phyloP scores from a whole-genome alignment of 345 rosid genomes.

The Leavenworthia alabamica region DNA sequence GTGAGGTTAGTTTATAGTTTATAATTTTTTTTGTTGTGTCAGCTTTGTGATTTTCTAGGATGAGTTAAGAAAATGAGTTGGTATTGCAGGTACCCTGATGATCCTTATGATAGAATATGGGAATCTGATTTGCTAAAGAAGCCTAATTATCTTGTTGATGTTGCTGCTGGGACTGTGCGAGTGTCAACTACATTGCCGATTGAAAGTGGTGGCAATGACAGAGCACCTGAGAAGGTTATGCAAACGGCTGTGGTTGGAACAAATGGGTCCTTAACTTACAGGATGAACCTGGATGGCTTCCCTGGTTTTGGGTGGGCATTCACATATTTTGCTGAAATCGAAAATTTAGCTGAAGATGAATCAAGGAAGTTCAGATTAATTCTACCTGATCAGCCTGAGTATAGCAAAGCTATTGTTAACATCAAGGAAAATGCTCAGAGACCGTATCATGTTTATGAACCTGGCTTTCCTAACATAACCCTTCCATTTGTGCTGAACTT shows the following conservation, averaged over 20 bases:
- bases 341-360: conserved; percentile 57
- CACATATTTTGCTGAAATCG: conserved; percentile 87
- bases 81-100: conserved; percentile 70
- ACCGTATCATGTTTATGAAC: conserved; percentile 65
- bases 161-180: conserved; percentile 73
- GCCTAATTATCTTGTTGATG: conserved; percentile 92
- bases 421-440: conserved; percentile 90
- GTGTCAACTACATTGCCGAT: conserved; percentile 67
- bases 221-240: conserved; percentile 94
- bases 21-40: background rate
- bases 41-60: conserved; percentile 25
- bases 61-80: background rate
- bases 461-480: conserved; percentile 67
- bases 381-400: conserved; percentile 62
- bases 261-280: conserved; percentile 78
- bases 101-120: conserved; percentile 95
- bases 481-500: conserved; percentile 86
- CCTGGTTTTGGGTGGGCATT: conserved; percentile 90
- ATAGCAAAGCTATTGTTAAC: conserved; percentile 73
- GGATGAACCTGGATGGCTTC: conserved; percentile 87
- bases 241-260: conserved; percentile 99
- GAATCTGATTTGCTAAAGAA: conserved; percentile 71
- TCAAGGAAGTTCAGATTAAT: conserved; percentile 83
- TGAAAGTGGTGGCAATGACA: conserved; percentile 32
- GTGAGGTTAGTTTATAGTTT: conserved; percentile 47